Evolutionary conservation across 495 filamentous ascomycete species (phyloP), one percentile per base, ranked within the genome.

Genomic region (Neurospora sp.): DNA sequence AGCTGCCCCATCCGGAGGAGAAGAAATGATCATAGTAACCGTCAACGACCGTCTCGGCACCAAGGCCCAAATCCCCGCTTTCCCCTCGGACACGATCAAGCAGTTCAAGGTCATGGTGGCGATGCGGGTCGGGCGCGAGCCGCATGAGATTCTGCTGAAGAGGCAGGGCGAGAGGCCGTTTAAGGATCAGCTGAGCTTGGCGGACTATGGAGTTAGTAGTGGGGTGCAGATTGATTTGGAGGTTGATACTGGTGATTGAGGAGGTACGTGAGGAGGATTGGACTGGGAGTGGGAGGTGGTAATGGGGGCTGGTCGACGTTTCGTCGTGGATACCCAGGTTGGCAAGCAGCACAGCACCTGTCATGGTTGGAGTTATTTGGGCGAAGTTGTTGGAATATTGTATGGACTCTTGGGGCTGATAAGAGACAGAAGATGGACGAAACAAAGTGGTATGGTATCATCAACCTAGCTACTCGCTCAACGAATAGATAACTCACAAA

Each of bases 11-110:
- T 35, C 35, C 5, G 35, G 71, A 74, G n/a, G 81, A 4, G 93
- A 95, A 79, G 91, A 91, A 40, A 95, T 97, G 92, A 98, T 97
- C 72, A 88, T 96, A 31, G 94, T 98, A 18, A 88, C 93, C 77
- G 91, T 98, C 76, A 97, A 98, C 79, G 95, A 98, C 83, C 88
- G 95, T 37, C 84, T 98, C 31, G 94, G 94, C 23, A 97, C 94
- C 12, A 97, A 96, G 79, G 93, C 93, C 66, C 89, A 91, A 69
- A 94, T 98, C 74, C 95, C 94, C 1, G 96, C 93, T 78, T 85
- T 97, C 66, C 89, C 92, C 3, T 91, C 88, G 20, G 94, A 98
- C 82, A 89, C 88, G 37, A 91, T 97, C 74, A 91, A 89, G 74
- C 85, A 94, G 71, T 96, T 98, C 86, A 98, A 98, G 82, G 90